These are phyloP conservation scores for Boletus barrowsii DNA, from an alignment of 768 basidiomycete genomes.

Conservation along the genomic window DNA sequence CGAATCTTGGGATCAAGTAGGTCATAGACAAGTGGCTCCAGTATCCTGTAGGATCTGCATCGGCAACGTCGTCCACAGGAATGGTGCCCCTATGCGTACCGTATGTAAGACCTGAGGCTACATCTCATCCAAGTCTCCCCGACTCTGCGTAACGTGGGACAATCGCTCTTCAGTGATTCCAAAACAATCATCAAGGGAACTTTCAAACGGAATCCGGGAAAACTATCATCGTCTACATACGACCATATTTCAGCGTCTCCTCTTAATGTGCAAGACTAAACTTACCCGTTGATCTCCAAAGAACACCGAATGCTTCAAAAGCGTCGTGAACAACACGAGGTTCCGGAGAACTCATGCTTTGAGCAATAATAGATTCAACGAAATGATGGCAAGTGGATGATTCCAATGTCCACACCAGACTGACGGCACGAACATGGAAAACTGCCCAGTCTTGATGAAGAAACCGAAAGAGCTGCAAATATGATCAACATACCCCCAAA, in stretches of 20 bases:
- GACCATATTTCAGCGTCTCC: slow-evolving; percentile 4
- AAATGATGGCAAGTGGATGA: slow-evolving; percentile 49
- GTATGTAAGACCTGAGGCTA: slow-evolving; percentile 84
- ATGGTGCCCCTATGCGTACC: slow-evolving; percentile 42
- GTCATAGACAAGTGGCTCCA: slow-evolving; percentile 84
- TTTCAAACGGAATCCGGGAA: slow-evolving; percentile 82
- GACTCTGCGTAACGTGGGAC: slow-evolving; percentile 69
- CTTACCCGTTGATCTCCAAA: slow-evolving; percentile 88
- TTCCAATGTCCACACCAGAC: slow-evolving; percentile 80
- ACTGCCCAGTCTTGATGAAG: slow-evolving; percentile 60
- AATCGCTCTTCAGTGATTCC: slow-evolving; percentile 74
- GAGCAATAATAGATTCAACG: slow-evolving; percentile 78
- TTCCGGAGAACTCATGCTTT: slow-evolving; percentile 60
- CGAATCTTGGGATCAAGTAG: slow-evolving; percentile 69
- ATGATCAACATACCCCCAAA: not conserved
- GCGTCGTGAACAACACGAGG: slow-evolving; percentile 48
- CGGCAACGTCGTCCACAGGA: not conserved
- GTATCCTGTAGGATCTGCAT: slow-evolving; percentile 49
- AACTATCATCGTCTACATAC: slow-evolving; percentile 65
- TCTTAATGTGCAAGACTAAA: not conserved
- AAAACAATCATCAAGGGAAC: slow-evolving; percentile 86
- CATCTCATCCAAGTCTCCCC: slow-evolving; percentile 99
- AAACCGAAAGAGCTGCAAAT: slow-evolving; percentile 63
- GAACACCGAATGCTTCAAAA: slow-evolving; percentile 85
- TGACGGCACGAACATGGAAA: slow-evolving; percentile 81